These are phyloP conservation scores for Anthoceros angustus DNA, from an alignment of 225 moss, liverwort and hornwort species.

Conservation along the genomic window DNA sequence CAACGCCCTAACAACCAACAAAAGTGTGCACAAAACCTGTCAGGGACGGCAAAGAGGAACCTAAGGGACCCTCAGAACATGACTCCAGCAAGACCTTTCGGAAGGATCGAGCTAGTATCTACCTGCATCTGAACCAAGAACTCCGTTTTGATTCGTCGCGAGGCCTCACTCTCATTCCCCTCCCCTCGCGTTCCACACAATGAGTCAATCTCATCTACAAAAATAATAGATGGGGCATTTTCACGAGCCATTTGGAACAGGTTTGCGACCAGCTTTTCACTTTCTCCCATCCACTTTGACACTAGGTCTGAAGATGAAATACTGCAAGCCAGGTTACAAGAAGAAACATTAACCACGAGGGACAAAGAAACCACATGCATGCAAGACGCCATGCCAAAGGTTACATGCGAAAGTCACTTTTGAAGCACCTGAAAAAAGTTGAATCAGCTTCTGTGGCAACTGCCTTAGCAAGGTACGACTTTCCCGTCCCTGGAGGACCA, in stretches of 20 bases:
- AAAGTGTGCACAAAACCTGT: neutral
- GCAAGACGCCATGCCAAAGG: neutral
- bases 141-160: constrained; percentile 95
- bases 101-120: neutral
- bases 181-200: constrained; percentile 91
- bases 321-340: constrained; percentile 17
- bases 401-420: neutral
- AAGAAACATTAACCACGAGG: neutral
- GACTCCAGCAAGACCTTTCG: too few species aligned
- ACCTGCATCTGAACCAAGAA: constrained; percentile 98
- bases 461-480: constrained; percentile 95
- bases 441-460: constrained; percentile 96
- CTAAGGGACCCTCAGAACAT: too few species aligned
- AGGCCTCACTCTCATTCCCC: constrained; percentile 95
- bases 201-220: constrained; percentile 97
- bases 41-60: neutral
- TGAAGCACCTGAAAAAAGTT: constrained; percentile 56
- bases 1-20: constrained; percentile 42
- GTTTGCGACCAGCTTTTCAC: constrained; percentile 93
- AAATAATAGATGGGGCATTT: constrained; percentile 90
- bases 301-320: constrained; percentile 96
- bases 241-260: constrained; percentile 98
- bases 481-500: constrained; percentile 93
- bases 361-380: constrained; percentile 12
- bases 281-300: constrained; percentile 99